phyloP scores from a whole-genome alignment of 805 yeast species.

The Clavispora phyllophila region DNA sequence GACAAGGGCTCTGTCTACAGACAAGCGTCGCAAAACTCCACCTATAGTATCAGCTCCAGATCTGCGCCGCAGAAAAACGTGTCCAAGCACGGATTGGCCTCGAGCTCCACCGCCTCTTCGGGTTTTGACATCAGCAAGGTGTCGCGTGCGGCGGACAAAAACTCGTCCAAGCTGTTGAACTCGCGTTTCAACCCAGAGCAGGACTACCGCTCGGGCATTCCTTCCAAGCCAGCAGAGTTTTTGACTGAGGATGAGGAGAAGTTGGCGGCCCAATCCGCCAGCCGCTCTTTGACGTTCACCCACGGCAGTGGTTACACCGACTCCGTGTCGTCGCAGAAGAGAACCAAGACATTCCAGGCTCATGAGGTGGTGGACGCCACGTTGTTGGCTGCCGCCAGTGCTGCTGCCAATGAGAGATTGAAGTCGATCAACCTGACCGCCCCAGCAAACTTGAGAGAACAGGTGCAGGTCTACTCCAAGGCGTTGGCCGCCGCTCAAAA shows the following conservation, averaged over 20 bases:
- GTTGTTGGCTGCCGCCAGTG: slow-evolving; percentile 44
- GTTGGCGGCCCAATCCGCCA: slow-evolving; percentile 54
- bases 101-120: slow-evolving; percentile 18
- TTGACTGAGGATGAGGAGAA: slow-evolving; percentile 37
- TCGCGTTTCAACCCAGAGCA: slow-evolving; percentile 39
- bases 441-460: slow-evolving; percentile 34
- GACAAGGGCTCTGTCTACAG: slow-evolving; percentile 27
- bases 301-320: slow-evolving; percentile 26
- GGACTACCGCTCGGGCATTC: slow-evolving; percentile 37
- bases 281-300: slow-evolving; percentile 50
- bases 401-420: slow-evolving; percentile 41
- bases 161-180: slow-evolving; percentile 35
- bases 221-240: slow-evolving; percentile 22
- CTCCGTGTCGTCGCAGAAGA: slow-evolving; percentile 21
- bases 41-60: slow-evolving; percentile 42
- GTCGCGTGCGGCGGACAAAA: slow-evolving; percentile 30
- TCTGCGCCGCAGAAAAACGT: slow-evolving; percentile 36
- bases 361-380: slow-evolving; percentile 42
- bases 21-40: slow-evolving; percentile 35
- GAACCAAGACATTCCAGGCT: slow-evolving; percentile 34
- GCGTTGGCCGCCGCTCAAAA: slow-evolving; percentile 77
- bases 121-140: slow-evolving; percentile 32
- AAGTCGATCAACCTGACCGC: slow-evolving; percentile 22
- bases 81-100: slow-evolving; percentile 31
- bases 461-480: slow-evolving; percentile 56